These are phyloP conservation scores for Plectranthus barbatus DNA, from an alignment of 257 asterid genomes.

Conservation along the genomic window DNA sequence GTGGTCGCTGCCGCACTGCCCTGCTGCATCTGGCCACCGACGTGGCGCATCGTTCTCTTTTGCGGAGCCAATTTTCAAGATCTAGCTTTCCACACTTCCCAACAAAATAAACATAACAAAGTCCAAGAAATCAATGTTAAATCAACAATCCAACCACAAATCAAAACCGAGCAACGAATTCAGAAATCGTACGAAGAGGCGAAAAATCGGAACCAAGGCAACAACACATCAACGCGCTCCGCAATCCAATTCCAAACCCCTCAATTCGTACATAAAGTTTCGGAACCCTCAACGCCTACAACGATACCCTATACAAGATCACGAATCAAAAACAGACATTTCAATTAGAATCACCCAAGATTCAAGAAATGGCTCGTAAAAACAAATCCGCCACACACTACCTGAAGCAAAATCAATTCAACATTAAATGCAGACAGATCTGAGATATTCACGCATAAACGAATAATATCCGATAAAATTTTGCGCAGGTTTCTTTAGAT, in stretches of 20 bases:
- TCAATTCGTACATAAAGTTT: slow-evolving; percentile 4
- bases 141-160: background rate
- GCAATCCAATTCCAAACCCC: slow-evolving; percentile 19
- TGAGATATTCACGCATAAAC: slow-evolving; percentile 12
- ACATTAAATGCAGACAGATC: slow-evolving; percentile 40
- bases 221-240: slow-evolving; percentile 27
- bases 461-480: background rate
- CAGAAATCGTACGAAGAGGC: slow-evolving; percentile 14
- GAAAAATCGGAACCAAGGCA: slow-evolving; percentile 16
- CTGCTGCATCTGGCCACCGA: slow-evolving; percentile 99
- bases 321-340: slow-evolving; percentile 6
- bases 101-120: slow-evolving; percentile 7
- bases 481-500: slow-evolving; percentile 20
- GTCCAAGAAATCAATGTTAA: background rate
- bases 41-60: slow-evolving; percentile 94
- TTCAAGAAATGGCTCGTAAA: background rate
- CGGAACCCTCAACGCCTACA: slow-evolving; percentile 3
- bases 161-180: background rate
- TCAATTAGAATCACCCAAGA: slow-evolving; percentile 10
- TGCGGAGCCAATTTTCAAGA: slow-evolving; percentile 98
- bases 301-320: slow-evolving; percentile 8
- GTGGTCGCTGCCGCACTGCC: slow-evolving; percentile 79
- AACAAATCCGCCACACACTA: slow-evolving; percentile 6
- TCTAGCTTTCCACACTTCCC: slow-evolving; percentile 53
- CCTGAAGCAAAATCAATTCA: slow-evolving; percentile 31